Evolutionary conservation across 192 early-diverging fungal species (phyloP), one percentile per base, ranked within the genome.

Genomic region (Mortierella alpina): DNA sequence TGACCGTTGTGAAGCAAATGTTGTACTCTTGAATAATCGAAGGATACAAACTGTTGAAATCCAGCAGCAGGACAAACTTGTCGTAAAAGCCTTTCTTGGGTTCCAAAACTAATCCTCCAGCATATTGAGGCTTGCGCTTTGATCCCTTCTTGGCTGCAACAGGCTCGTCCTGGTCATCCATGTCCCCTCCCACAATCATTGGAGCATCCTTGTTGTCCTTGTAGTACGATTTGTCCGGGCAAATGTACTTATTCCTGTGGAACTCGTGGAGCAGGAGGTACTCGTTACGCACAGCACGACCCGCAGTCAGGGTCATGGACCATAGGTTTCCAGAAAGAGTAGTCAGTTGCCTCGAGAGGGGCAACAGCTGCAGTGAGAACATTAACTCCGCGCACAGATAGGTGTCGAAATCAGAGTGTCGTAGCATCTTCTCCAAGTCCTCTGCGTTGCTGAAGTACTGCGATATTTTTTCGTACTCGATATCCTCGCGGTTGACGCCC

Each of bases 1-100:
- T 84, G 12, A 99, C 95, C 0, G 98, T 99, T 13, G 98, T 99
- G 70, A 99, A 99, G 84, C 97, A 99, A 63, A 99, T 96, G 78
- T 99, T 99, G 88, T 93, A 99, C 83, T 99, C 98, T 74, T 99
- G 98, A 75, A 99, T 99, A 61, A 99, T 99, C 23, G 97, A 97
- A 59, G 98, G 97, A 69, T 99, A 99, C 92, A 99, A 90, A 87
- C 93, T 95, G 90, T 99, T 99, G 83, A 99, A 99, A 88, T 99
- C 98, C 59, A 99, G 85, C 48, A 98, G 84, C 18, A 99, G 79
- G 6, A 99, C 95, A 77, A 87, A 99, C 47, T 94, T 93, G 80
- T 99, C 97, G 81, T 99, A 98, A 69, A 98, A 93, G 5, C 98
- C 97, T 65, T 93, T 95, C 77, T 98, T 97, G 46, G 98, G 98